Evolutionary conservation across 2,329 filamentous ascomycete species (phyloP), one percentile per base, ranked within the genome.

Genomic region (Talaromyces marneffei): DNA sequence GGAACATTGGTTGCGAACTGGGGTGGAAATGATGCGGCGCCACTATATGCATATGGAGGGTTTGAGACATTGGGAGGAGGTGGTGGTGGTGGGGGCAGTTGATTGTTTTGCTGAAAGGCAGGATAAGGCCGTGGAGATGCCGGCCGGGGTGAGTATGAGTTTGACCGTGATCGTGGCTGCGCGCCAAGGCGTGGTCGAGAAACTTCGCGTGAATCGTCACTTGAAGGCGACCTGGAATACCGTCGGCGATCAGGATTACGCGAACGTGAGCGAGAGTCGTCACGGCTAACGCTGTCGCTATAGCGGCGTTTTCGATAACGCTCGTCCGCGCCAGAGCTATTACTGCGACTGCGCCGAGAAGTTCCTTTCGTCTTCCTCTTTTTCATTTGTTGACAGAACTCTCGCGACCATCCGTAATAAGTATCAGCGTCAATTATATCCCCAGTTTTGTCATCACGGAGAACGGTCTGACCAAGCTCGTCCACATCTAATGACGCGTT

Each of bases 341-440:
- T 79, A 79, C 58, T 81, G 76, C 66, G 79, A 54, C 66, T 68
- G 35, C 58, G 63, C 70, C 68, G 85, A 57, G 59, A 46, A 3
- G 27, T n/a, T 44, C 46, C 37, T n/a, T 65, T 68, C 25, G 66
- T 63, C 8, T 66, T 71, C 54, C 73, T 68, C 63, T 71, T 75
- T 74, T 88, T 91, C 88, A 94, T 94, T 69, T 88, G 89, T 66
- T 90, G 81, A 71, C 90, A 95, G 67, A 96, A 94, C 0, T 80
- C 79, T 40, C 84, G 83, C 4, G 91, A 93, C 92, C 92, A 96
- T 63, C 91, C 92, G 71, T 95, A 95, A 72, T 95, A 95, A 0
- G 89, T 90, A 65, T 90, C 87, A 1, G 87, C 87, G 6, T 82
- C 80, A 6, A 87, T 71, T 1, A 87, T 76, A 2, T 88, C 84